phyloP scores from a whole-genome alignment of 306 rosid genomes.

The Cicer cuneatum region DNA sequence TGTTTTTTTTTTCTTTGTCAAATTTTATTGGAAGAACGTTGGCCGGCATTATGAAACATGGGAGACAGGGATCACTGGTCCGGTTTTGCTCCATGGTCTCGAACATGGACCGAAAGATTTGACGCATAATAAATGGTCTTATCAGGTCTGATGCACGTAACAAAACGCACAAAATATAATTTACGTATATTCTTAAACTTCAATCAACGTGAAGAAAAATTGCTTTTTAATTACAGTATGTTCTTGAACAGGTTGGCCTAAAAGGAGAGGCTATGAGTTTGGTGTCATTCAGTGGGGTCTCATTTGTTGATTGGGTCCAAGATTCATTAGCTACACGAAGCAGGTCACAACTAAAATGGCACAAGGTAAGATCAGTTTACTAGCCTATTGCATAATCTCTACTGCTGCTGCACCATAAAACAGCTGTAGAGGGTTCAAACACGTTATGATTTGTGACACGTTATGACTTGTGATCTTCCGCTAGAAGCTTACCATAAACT shows the following conservation, averaged over 20 bases:
- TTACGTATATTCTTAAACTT: slow-evolving; percentile 1
- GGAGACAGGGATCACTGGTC: slow-evolving; percentile 84
- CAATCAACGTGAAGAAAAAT: not conserved
- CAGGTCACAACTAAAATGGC: slow-evolving; percentile 76
- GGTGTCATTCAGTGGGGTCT: slow-evolving; percentile 57
- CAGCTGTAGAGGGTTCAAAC: too few relatives aligned
- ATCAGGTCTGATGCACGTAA: slow-evolving; percentile 61
- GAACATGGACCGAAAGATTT: slow-evolving; percentile 70
- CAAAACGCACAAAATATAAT: not conserved
- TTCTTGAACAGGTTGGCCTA: slow-evolving; percentile 73
- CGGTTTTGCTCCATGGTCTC: slow-evolving; percentile 79
- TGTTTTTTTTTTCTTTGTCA: not conserved
- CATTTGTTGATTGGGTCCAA: slow-evolving; percentile 71
- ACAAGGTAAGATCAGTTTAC: slow-evolving; percentile 60
- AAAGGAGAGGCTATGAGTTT: slow-evolving; percentile 81
- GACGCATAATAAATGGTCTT: slow-evolving; percentile 79
- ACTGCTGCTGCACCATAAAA: too few relatives aligned
- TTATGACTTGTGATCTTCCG: not conserved
- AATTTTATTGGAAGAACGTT: slow-evolving; percentile 54
- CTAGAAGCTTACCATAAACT: slow-evolving; percentile 34
- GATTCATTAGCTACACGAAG: slow-evolving; percentile 57
- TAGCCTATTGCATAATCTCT: not conserved
- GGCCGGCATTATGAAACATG: slow-evolving; percentile 84
- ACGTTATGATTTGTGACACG: not conserved
- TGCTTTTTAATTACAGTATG: not conserved